Evolutionary conservation across 352 stramenopile genomes (phyloP), one percentile per base, ranked within the genome.

Genomic region (Elongisporangium anandrum): DNA sequence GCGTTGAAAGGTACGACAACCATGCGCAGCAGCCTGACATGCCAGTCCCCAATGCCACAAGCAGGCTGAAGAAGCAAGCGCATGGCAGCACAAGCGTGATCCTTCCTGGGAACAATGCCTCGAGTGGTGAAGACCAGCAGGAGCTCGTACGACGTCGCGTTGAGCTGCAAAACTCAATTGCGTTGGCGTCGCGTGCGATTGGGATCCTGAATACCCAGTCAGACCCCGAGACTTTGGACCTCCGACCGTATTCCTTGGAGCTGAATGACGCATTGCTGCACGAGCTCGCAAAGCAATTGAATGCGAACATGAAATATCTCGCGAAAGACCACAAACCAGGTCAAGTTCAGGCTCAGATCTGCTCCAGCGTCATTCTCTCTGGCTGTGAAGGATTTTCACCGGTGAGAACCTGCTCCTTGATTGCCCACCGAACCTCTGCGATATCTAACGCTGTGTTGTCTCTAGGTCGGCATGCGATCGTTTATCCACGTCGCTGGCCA

Each of bases 381-480:
- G 66, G 65, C 20, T 91, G 81, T 59, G 75, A 82, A 21, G 63
- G 60, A n/a, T 73, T 90, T 57, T 86, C 79, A 2, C 51, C 74
- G 12, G 72, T 79, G 22, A 48, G 64, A 21, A 10, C 29, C 12
- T 6, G 15, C 22, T 57, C 39, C 56, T 63, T 73, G 26, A 23
- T 15, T 26, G 1, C 20, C 20, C 17, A 34, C 38, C 3, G 34
- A n/a, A n/a, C 2, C 48, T 60, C 38, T 47, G 20, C 20, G 29
- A 24, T n/a, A 45, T 45, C 34, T 54, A 15, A 20, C 21, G 12
- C 1, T 50, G 4, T 20, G 9, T 4, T 49, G 50, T 2, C 12
- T 16, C n/a, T 53, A 90, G 79, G 77, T 93, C 41, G 83, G 83
- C 0, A 78, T 90, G 59, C 81, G 83, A 1, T 76, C 81, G 47